phyloP scores from a whole-genome alignment of 108 stramenopile genomes.

The Cyclotella sp. region DNA sequence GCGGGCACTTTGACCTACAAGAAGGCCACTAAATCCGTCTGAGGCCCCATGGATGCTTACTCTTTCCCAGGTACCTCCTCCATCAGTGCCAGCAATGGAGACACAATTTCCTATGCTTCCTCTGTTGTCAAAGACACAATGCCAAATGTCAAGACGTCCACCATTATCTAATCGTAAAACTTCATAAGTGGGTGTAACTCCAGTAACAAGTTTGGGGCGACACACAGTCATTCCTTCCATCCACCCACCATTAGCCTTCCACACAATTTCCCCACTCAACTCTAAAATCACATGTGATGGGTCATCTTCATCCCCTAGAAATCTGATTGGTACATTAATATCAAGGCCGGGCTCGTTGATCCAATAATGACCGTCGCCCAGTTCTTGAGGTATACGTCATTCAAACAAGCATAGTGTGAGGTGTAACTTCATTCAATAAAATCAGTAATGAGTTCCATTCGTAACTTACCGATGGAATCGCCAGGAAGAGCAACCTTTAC shows the following conservation, averaged over 20 bases:
- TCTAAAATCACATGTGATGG: conserved; percentile 85
- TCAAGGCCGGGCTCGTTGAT: conserved; percentile 68
- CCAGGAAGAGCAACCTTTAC: conserved; percentile 70
- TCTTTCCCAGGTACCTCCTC: conserved; percentile 48
- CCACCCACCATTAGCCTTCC: conserved; percentile 74
- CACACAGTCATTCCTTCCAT: conserved; percentile 86
- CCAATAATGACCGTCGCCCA: conserved; percentile 90
- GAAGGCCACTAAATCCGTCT: conserved; percentile 23
- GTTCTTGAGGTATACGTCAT: conserved; percentile 43
- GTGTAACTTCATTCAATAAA: background rate
- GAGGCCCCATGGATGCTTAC: conserved; percentile 36
- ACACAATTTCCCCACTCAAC: conserved; percentile 73
- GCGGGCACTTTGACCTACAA: conserved; percentile 24
- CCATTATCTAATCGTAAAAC: conserved; percentile 56
- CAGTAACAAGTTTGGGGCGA: conserved; percentile 68
- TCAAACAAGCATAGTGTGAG: background rate
- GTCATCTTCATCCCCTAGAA: conserved; percentile 86
- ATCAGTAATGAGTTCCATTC: background rate
- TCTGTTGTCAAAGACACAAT: conserved; percentile 75
- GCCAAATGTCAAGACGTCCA: conserved; percentile 64
- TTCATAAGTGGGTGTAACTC: conserved; percentile 36
- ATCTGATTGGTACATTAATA: conserved; percentile 63
- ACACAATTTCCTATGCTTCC: conserved; percentile 58
- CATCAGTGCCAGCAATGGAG: conserved; percentile 18
- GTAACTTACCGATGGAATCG: conserved; percentile 74